Percentiles rank a stretch among this genome's conserved stretches.
Evolutionary conservation across 176 grass and related monocot species (phyloP).

Genomic region (Carex myosuroides): DNA sequence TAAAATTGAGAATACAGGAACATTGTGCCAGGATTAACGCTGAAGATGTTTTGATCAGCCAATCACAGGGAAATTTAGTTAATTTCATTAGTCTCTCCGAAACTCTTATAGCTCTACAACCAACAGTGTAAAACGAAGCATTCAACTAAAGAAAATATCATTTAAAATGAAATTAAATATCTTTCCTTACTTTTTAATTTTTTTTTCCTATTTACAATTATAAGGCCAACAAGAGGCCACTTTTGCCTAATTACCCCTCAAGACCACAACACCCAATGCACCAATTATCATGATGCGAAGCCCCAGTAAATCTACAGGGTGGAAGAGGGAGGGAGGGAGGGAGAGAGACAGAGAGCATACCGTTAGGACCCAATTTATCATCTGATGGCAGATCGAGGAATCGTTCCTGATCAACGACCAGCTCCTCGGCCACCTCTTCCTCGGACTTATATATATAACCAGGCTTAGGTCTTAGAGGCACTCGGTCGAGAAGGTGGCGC

Average conservation of each 20-base stretch:
- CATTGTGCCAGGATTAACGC: neutral
- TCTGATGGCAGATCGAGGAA: conserved; percentile 47
- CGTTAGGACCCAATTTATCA: conserved; percentile 12
- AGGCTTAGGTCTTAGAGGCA: conserved; percentile 54
- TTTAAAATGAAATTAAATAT: neutral
- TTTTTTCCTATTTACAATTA: neutral
- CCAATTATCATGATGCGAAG: neutral
- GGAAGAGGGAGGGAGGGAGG: neutral
- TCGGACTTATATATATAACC: conserved; percentile 13
- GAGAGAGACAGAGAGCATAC: conserved; percentile 10
- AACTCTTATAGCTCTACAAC: neutral
- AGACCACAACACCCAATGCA: neutral
- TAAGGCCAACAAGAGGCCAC: neutral
- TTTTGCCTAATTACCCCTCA: neutral
- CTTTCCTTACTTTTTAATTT: neutral
- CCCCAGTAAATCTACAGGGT: neutral
- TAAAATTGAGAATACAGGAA: conserved; percentile 31
- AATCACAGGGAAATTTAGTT: neutral
- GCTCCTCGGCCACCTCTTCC: conserved; percentile 18
- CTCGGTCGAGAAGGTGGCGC: conserved; percentile 82
- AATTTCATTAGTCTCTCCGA: neutral
- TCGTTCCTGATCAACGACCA: conserved; percentile 62
- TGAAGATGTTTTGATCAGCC: neutral
- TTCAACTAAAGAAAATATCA: neutral
- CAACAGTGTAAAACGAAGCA: neutral